phyloP scores from a whole-genome alignment of 345 rosid genomes.

The Eucalyptus tenuipes region DNA sequence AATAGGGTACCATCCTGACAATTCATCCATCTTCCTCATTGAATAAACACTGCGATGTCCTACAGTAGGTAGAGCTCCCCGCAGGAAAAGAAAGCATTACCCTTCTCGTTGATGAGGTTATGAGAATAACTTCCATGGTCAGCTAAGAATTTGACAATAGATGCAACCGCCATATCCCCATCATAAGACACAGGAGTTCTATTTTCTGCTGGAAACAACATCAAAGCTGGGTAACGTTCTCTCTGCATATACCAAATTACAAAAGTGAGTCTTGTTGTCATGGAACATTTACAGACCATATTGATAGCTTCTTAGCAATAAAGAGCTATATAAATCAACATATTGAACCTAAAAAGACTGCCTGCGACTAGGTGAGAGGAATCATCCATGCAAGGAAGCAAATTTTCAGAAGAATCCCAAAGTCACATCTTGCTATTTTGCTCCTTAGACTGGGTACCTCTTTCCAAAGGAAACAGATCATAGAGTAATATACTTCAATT shows the following conservation, averaged over 20 bases:
- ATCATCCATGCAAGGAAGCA: not conserved
- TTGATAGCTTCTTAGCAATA: not conserved
- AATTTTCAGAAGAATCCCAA: not conserved
- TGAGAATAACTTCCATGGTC: constrained; percentile 44
- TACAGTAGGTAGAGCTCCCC: not conserved
- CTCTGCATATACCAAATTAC: constrained; percentile 31
- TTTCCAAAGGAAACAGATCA: not conserved
- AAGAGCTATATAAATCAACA: not conserved
- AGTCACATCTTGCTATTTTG: not conserved
- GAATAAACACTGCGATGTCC: not conserved
- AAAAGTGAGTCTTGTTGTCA: not conserved
- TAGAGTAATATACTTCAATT: not conserved
- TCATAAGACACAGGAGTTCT: constrained; percentile 38
- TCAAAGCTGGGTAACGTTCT: constrained; percentile 71
- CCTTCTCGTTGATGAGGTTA: constrained; percentile 35
- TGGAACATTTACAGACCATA: not conserved
- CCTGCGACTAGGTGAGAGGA: not conserved
- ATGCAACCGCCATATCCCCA: constrained; percentile 63
- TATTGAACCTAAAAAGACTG: not conserved
- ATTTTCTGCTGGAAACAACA: constrained; percentile 72
- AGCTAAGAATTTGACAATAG: constrained; percentile 60
- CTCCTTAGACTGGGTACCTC: not conserved
- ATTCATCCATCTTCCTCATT: not conserved
- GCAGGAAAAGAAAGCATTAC: constrained; percentile 13
- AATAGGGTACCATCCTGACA: not conserved